phyloP scores from a whole-genome alignment of 768 basidiomycete genomes.

The Pisolithus microcarpus region DNA sequence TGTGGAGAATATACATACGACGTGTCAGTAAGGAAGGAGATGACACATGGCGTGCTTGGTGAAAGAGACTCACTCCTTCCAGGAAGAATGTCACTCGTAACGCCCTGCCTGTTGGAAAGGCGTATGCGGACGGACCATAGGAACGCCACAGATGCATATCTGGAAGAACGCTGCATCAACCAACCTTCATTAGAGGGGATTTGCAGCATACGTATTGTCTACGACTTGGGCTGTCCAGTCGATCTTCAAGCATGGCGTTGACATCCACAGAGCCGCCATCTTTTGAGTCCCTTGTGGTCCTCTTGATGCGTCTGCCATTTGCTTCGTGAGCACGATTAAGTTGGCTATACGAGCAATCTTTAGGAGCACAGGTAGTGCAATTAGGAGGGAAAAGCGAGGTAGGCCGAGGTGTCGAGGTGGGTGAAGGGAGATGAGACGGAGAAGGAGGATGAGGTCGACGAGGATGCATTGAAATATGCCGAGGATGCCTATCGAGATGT shows the following conservation, averaged over 20 bases:
- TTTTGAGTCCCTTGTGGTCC: conserved; percentile 13
- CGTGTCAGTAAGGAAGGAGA: neutral
- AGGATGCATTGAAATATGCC: conserved; percentile 24
- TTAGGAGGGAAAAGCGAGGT: conserved; percentile 13
- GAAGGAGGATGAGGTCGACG: conserved; percentile 23
- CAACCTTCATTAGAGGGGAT: neutral
- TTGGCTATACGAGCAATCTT: conserved; percentile 25
- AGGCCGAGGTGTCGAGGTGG: conserved; percentile 13
- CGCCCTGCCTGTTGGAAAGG: conserved; percentile 5
- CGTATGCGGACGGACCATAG: conserved; percentile 20
- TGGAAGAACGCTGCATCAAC: neutral
- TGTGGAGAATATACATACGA: neutral
- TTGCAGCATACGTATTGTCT: conserved; percentile 22
- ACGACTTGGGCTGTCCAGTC: conserved; percentile 26
- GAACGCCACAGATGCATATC: conserved; percentile 22
- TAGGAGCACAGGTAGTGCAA: conserved; percentile 19
- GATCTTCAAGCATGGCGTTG: conserved; percentile 25
- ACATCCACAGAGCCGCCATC: conserved; percentile 13
- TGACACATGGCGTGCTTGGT: neutral
- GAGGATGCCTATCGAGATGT: conserved; percentile 24
- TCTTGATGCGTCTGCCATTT: conserved; percentile 14
- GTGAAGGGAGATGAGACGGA: conserved; percentile 23
- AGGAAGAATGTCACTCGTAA: neutral
- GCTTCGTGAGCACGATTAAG: conserved; percentile 21
- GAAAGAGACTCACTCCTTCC: neutral